Percentiles rank a stretch among this genome's conserved stretches.
Conservation (phyloP, 768 basidiomycete genomes). For the Rhodotorula graminis region DNA sequence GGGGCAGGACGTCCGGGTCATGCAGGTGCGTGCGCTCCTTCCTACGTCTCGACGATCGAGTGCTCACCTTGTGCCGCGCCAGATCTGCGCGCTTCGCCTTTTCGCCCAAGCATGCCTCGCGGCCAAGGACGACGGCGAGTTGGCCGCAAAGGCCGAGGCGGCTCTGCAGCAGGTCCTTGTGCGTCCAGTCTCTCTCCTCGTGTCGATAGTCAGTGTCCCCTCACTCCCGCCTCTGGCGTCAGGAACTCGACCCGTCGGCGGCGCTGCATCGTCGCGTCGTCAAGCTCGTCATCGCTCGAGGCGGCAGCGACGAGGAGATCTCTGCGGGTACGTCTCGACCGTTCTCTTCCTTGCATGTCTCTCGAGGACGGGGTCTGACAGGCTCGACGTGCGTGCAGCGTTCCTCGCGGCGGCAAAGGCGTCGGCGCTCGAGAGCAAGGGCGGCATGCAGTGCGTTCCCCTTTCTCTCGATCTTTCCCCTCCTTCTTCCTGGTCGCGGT, state of each 20-base stretch:
- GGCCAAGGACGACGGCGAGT: neutral
- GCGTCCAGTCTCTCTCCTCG: neutral
- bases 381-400: no score
- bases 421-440: no score
- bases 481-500: no score
- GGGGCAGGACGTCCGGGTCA: neutral
- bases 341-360: neutral
- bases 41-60: no score
- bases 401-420: no score
- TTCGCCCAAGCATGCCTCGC: conserved; percentile 7
- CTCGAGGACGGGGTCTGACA: no score
- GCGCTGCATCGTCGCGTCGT: neutral
- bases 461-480: no score
- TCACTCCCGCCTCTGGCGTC: neutral
- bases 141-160: neutral
- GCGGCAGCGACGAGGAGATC: conserved; percentile 4
- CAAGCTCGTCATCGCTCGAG: conserved; percentile 18
- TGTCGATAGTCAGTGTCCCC: no score
- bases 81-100: neutral
- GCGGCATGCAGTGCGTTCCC: no score
- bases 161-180: conserved; percentile 4
- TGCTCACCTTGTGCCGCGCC: neutral
- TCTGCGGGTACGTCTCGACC: neutral
- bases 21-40: neutral
- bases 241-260: conserved; percentile 1